These are phyloP conservation scores for Argentina anserina DNA, from an alignment of 306 rosid genomes.

Conservation along the genomic window DNA sequence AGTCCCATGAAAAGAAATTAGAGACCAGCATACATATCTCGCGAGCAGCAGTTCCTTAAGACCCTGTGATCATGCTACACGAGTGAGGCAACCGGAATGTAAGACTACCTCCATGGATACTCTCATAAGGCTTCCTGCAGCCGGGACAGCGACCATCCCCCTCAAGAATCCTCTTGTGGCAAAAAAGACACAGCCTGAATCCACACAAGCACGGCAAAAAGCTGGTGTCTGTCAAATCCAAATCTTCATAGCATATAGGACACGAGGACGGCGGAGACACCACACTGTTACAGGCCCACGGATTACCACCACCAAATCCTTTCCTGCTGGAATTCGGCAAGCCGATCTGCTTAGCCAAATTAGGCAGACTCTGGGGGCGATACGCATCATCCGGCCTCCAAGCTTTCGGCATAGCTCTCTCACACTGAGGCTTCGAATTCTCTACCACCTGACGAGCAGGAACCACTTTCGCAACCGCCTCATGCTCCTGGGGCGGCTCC, in stretches of 20 bases:
- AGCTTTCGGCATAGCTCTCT: conserved; percentile 36
- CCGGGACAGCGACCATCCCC: conserved; percentile 94
- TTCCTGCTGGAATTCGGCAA: conserved; percentile 54
- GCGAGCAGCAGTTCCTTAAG: conserved; percentile 47
- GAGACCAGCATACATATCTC: conserved; percentile 44
- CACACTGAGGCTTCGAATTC: conserved; percentile 33
- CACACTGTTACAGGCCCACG: conserved; percentile 44
- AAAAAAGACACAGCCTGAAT: conserved; percentile 92
- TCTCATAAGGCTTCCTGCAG: conserved; percentile 88
- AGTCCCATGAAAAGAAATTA: conserved; percentile 29
- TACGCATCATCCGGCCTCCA: conserved; percentile 92
- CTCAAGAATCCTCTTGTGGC: conserved; percentile 95
- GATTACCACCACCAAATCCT: conserved; percentile 45
- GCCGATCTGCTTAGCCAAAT: conserved; percentile 75
- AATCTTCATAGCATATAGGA: conserved; percentile 93
- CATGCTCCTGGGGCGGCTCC: conserved; percentile 33
- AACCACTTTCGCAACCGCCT: conserved; percentile 30
- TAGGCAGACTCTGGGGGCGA: conserved; percentile 93
- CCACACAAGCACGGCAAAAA: conserved; percentile 89
- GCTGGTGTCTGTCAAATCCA: conserved; percentile 83
- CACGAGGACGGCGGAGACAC: conserved; percentile 54
- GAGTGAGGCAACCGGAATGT: conserved; percentile 72
- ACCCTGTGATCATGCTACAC: conserved; percentile 74
- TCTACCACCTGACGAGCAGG: conserved; percentile 28
- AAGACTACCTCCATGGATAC: conserved; percentile 56